Evolutionary conservation across 176 grass and related monocot genomes (phyloP), one percentile per base, ranked within the genome.

Genomic region (Alopecurus myosuroides): DNA sequence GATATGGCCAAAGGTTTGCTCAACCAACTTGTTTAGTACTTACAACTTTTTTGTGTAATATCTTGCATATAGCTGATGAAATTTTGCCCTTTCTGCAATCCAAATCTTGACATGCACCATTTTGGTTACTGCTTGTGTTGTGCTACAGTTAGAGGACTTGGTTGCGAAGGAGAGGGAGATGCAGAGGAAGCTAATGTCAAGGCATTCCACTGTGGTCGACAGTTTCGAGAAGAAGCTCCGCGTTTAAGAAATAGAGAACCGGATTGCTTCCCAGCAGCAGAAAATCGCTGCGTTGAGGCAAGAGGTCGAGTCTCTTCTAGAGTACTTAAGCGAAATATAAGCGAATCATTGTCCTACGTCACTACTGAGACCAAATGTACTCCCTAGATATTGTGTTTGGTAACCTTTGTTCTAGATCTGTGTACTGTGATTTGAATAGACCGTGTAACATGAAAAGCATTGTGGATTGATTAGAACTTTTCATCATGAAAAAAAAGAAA

Each of bases 211-310:
- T 1, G 94, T 97, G 18, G 91, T 96, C 1, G 97, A 99, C 51
- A 91, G 91, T 76, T 94, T 99, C 50, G 94, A 99, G 88, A 99
- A 94, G 88, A 99, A 99, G 85, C 58, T 87, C n/a, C 86, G 93
- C 4, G 90, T 92, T 11, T 90, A 93, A 93, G 97, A 99, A 4
- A 51, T 94, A 46, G 97, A 96, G 57, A 96, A 93, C 78, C 87
- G 90, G 70, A 91, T 99, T 85, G 92, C 84, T 50, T 36, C 87
- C 31, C 97, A 96, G 84, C 89, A 92, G 81, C 97, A 92, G 88
- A 97, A 96, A 88, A 81, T 97, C 72, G 61, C 86, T 56, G 72
- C 88, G 23, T 51, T 99, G 79, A 89, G 91, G 60, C 89, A 94
- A 82, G 97, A 99, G 50, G 75, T 96, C 0, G 94, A 99, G 64